Evolutionary conservation across 495 filamentous ascomycete species (phyloP).

Genomic region (Penicillium atrosanguineum): DNA sequence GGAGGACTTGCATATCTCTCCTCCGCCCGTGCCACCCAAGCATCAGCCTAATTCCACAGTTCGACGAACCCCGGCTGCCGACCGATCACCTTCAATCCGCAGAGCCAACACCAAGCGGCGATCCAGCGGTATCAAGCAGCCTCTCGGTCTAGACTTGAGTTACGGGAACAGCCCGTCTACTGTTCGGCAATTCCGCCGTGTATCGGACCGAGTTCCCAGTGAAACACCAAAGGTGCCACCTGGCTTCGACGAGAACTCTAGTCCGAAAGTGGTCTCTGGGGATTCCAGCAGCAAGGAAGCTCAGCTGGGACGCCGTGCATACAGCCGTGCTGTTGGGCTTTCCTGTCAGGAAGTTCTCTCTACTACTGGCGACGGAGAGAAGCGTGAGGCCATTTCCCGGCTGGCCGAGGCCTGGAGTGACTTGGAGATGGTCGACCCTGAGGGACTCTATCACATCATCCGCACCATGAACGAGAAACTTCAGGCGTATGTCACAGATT

Average conservation of each 20-base stretch:
- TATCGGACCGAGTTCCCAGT: slow-evolving; percentile 62
- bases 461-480: slow-evolving; percentile 63
- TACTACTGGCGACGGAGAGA: slow-evolving; percentile 68
- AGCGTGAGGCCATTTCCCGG: slow-evolving; percentile 75
- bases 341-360: slow-evolving; percentile 80
- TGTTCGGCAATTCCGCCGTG: slow-evolving; percentile 83
- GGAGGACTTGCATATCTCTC: slow-evolving; percentile 40
- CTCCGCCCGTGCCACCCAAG: slow-evolving; percentile 34
- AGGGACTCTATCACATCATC: slow-evolving; percentile 83
- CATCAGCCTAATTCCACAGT: slow-evolving; percentile 46
- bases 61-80: slow-evolving; percentile 52
- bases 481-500: slow-evolving; percentile 38
- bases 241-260: slow-evolving; percentile 47
- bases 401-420: slow-evolving; percentile 81
- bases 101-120: slow-evolving; percentile 47
- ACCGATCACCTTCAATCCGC: slow-evolving; percentile 42
- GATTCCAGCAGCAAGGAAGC: slow-evolving; percentile 68
- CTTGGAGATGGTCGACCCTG: slow-evolving; percentile 84
- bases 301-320: slow-evolving; percentile 72
- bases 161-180: slow-evolving; percentile 91
- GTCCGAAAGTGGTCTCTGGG: slow-evolving; percentile 32
- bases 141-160: slow-evolving; percentile 77
- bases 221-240: slow-evolving; percentile 30
- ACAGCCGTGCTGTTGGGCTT: slow-evolving; percentile 73
- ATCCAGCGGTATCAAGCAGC: slow-evolving; percentile 63